Evolutionary conservation across 768 basidiomycete genomes (phyloP).

Genomic region (Panaeolus papilionaceus): DNA sequence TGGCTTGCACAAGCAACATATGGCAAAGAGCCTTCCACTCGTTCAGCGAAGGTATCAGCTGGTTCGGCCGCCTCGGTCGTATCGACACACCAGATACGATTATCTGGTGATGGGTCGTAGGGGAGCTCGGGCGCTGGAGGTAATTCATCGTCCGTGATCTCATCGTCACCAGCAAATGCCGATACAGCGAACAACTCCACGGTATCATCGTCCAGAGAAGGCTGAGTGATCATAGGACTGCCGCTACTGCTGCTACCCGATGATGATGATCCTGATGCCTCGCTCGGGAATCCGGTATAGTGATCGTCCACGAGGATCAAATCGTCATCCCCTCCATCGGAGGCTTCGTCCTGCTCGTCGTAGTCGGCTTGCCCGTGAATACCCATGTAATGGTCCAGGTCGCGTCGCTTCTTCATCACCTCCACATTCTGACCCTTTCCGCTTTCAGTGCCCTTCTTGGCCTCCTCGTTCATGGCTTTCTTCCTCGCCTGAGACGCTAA

Average conservation of each 20-base stretch:
- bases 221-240: neutral
- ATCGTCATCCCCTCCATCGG: neutral
- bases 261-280: neutral
- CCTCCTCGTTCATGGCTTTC: slow-evolving; percentile 4
- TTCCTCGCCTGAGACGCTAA: slow-evolving; percentile 9
- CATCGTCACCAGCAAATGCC: neutral
- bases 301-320: neutral
- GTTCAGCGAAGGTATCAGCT: slow-evolving; percentile 32
- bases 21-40: slow-evolving; percentile 33
- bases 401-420: slow-evolving; percentile 7
- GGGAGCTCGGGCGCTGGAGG: slow-evolving; percentile 4
- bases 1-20: slow-evolving; percentile 30
- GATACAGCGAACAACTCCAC: slow-evolving; percentile 5
- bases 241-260: slow-evolving; percentile 5
- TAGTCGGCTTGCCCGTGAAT: neutral
- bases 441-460: neutral
- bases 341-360: neutral
- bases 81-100: slow-evolving; percentile 6
- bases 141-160: neutral
- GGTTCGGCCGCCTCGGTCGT: slow-evolving; percentile 16
- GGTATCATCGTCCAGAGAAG: neutral
- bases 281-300: neutral
- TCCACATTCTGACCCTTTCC: slow-evolving; percentile 2
- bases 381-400: slow-evolving; percentile 13
- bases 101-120: slow-evolving; percentile 15